These are phyloP conservation scores for Colletotrichum sp. DNA, from an alignment of 2,329 filamentous ascomycete genomes.

Conservation along the genomic window DNA sequence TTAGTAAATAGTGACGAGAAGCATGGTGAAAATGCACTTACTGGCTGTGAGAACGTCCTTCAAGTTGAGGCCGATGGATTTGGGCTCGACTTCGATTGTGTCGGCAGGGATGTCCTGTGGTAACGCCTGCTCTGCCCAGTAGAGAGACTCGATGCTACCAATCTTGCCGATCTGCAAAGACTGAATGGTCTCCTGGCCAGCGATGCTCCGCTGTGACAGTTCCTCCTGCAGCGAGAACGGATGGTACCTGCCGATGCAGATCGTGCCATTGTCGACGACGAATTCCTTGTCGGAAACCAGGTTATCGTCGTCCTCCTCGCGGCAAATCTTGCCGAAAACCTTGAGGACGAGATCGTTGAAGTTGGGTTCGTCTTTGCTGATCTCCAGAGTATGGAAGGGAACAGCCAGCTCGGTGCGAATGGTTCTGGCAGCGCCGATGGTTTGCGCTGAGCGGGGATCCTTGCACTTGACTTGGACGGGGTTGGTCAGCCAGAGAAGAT, in stretches of 20 bases:
- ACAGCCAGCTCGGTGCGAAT: constrained; percentile 22
- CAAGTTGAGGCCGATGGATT: background rate
- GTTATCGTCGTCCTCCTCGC: background rate
- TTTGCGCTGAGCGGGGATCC: constrained; percentile 24
- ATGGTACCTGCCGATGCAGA: constrained; percentile 23
- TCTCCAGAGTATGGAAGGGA: background rate
- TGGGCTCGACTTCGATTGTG: background rate
- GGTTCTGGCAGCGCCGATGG: constrained; percentile 21
- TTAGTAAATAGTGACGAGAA: background rate
- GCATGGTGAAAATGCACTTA: background rate
- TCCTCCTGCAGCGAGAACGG: constrained; percentile 28
- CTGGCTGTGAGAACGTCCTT: background rate
- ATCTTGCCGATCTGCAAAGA: background rate
- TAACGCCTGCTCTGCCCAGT: background rate
- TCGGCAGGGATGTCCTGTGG: background rate
- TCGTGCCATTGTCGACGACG: background rate
- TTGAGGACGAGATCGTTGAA: background rate
- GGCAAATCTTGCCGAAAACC: background rate
- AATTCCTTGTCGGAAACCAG: constrained; percentile 9
- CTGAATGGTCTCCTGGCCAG: background rate
- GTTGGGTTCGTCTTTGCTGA: background rate
- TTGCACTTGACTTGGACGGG: constrained; percentile 14
- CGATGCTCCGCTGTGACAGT: background rate
- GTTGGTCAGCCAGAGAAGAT: background rate
- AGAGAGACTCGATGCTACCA: background rate